Conservation (phyloP, 1,284 basidiomycete genomes). For the Ceratobasidium sp. region DNA sequence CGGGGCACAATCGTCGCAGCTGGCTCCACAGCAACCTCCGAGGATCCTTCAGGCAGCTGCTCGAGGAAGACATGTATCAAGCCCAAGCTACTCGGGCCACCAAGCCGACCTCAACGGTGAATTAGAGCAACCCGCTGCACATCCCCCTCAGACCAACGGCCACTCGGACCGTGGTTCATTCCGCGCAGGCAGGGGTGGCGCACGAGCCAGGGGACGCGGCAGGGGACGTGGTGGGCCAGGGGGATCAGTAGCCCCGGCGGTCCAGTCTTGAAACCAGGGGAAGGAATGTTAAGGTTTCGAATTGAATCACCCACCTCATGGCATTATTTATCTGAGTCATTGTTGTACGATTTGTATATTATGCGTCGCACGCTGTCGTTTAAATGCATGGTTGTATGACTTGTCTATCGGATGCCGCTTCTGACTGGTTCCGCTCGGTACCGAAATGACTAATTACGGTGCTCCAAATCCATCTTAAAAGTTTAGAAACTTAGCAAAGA, state of each 20-base stretch:
- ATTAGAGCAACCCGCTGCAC: not conserved
- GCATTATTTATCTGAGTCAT: slow-evolving; percentile 42
- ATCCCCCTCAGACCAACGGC: slow-evolving; percentile 2
- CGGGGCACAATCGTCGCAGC: not conserved
- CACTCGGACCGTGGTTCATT: slow-evolving; percentile 23
- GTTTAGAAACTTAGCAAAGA: slow-evolving; percentile 16
- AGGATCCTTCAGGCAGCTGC: slow-evolving; percentile 30
- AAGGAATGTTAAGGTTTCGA: slow-evolving; percentile 1
- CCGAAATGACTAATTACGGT: slow-evolving; percentile 41
- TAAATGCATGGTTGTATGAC: slow-evolving; percentile 40
- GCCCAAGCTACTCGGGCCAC: not conserved
- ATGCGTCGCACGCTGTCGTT: slow-evolving; percentile 27
- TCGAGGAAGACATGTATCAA: slow-evolving; percentile 7
- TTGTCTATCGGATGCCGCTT: not conserved
- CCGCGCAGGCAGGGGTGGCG: slow-evolving; percentile 6
- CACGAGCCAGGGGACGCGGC: not conserved
- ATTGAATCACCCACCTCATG: no score
- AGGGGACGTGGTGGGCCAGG: no score
- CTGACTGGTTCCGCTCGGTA: slow-evolving; percentile 18
- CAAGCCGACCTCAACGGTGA: not conserved
- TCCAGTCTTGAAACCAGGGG: slow-evolving; percentile 1
- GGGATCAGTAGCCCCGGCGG: slow-evolving; percentile 5
- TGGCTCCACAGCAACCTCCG: slow-evolving; percentile 29
- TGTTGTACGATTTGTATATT: slow-evolving; percentile 44
- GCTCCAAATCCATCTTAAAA: slow-evolving; percentile 29